These are phyloP conservation scores for Margaritispora aquatica DNA, from an alignment of 495 filamentous ascomycete genomes.

Conservation along the genomic window DNA sequence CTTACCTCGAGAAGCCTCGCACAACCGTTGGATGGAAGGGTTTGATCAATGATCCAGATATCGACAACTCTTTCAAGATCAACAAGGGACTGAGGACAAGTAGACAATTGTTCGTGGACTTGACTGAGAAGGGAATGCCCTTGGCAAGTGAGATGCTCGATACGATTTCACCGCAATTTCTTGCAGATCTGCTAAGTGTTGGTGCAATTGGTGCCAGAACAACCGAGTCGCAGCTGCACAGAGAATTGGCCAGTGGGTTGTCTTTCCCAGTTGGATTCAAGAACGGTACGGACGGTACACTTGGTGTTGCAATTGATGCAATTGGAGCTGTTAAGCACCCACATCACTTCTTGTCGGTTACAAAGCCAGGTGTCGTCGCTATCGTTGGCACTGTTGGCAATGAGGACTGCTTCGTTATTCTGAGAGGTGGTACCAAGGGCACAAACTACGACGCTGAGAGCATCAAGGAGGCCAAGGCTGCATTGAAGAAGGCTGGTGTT, in stretches of 20 bases:
- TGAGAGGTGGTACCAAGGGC: conserved; percentile 87
- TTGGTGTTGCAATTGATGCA: conserved; percentile 90
- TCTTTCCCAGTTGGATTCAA: conserved; percentile 99
- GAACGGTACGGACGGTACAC: conserved; percentile 92
- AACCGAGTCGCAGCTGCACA: conserved; percentile 91
- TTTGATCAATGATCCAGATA: conserved; percentile 97
- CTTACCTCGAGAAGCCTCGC: conserved; percentile 97
- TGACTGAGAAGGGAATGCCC: conserved; percentile 95
- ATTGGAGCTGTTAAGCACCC: conserved; percentile 90
- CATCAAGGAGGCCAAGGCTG: conserved; percentile 67
- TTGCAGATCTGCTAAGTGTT: conserved; percentile 87
- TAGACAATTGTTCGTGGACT: conserved; percentile 88
- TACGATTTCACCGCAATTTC: conserved; percentile 96
- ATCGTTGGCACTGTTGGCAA: conserved; percentile 96
- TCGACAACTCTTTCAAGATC: conserved; percentile 98
- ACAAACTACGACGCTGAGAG: conserved; percentile 90
- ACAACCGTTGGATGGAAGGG: conserved; percentile 99
- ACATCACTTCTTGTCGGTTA: conserved; percentile 98
- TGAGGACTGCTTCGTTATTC: conserved; percentile 96
- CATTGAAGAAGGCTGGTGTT: conserved; percentile 59
- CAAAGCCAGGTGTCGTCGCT: conserved; percentile 92
- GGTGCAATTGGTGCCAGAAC: conserved; percentile 94
- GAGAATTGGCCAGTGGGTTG: conserved; percentile 88
- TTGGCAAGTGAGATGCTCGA: conserved; percentile 98
- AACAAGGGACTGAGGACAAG: conserved; percentile 91